Conservation (phyloP, 2,329 filamentous ascomycete species). For the Ramichloridium luteum region DNA sequence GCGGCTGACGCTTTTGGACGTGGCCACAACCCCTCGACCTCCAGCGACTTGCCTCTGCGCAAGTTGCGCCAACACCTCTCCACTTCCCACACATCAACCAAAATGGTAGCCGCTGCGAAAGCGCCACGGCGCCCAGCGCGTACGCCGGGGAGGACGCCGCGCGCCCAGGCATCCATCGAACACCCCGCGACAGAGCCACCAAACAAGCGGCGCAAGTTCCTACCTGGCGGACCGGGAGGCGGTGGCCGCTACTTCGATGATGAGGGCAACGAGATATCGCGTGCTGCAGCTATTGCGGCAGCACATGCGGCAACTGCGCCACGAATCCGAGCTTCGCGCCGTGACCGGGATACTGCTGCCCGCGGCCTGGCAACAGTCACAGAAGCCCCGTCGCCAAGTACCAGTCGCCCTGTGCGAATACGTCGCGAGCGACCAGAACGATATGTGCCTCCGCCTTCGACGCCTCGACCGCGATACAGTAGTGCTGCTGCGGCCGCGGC, state of each 20-base stretch:
- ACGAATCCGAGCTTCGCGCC: constrained; percentile 25
- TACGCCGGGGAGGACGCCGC: constrained; percentile 18
- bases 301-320: constrained; percentile 10
- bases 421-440: constrained; percentile 14
- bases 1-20: no score
- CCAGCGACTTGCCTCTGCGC: constrained; percentile 4
- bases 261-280: constrained; percentile 48
- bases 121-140: constrained; percentile 19
- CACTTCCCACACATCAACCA: constrained; percentile 6
- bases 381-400: constrained; percentile 2
- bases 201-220: constrained; percentile 47
- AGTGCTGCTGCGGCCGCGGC: constrained; percentile 82
- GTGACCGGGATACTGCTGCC: constrained; percentile 1
- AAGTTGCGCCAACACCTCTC: no score
- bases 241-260: constrained; percentile 74
- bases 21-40: no score
- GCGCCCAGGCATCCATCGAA: constrained; percentile 17
- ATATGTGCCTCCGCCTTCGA: constrained; percentile 31
- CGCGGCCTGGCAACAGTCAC: constrained; percentile 1
- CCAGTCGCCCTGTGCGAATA: constrained; percentile 3
- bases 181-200: constrained; percentile 32
- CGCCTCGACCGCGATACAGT: constrained; percentile 57
- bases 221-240: constrained; percentile 75
- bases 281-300: constrained; percentile 29
- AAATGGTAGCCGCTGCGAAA: constrained; percentile 17